A percentile compares a stretch with the other conserved stretches of the same genome.
Evolutionary conservation across 2,329 filamentous ascomycete genomes (phyloP).

Genomic region (Colletotrichum musae): DNA sequence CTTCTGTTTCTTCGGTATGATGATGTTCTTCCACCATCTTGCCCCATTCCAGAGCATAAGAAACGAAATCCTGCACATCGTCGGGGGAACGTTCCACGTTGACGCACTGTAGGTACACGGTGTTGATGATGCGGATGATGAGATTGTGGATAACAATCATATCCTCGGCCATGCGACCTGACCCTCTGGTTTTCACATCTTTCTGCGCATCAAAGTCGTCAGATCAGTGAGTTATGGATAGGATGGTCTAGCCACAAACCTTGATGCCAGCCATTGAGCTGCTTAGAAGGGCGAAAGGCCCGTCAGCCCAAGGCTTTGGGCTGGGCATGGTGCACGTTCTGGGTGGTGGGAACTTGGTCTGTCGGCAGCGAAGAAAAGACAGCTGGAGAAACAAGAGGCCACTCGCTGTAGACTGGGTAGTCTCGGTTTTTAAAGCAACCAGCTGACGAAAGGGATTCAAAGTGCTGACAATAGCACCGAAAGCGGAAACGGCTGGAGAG

Average conservation of each 20-base stretch:
- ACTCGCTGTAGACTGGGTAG: too few species aligned
- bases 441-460: constrained; percentile 12
- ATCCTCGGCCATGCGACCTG: constrained; percentile 44
- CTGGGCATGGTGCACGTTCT: constrained; percentile 10
- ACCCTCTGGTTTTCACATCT: constrained; percentile 43
- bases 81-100: constrained; percentile 44
- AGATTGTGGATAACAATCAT: constrained; percentile 53
- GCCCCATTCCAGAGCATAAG: constrained; percentile 46
- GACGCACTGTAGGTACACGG: constrained; percentile 46
- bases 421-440: neutral
- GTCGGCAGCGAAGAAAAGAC: neutral
- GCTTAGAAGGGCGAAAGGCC: constrained; percentile 51
- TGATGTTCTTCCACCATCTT: constrained; percentile 50
- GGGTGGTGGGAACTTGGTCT: neutral
- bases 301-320: constrained; percentile 50
- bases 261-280: constrained; percentile 44
- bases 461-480: constrained; percentile 32
- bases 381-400: too few species aligned
- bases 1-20: constrained; percentile 48
- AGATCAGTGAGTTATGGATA: neutral
- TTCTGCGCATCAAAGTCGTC: constrained; percentile 19
- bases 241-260: constrained; percentile 32
- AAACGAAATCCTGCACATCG: constrained; percentile 48
- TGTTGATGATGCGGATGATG: constrained; percentile 48
- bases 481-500: neutral